Evolutionary conservation across 495 filamentous ascomycete species (phyloP), one percentile per base, ranked within the genome.

Genomic region (Penicillium odoratum): DNA sequence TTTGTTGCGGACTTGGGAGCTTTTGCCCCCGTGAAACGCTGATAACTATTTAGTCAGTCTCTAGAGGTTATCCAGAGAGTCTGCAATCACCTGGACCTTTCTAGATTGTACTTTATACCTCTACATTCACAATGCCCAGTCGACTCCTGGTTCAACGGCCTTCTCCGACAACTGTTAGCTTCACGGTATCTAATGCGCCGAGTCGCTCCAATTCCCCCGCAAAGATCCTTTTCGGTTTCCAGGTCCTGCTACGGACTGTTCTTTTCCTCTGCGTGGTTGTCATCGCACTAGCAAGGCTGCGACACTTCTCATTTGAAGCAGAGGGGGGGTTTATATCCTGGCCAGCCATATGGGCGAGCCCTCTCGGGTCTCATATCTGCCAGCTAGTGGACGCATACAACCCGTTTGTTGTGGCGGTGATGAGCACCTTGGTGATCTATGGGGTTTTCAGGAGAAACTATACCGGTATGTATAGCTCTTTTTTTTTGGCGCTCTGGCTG

Each of bases 111-210:
- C 29, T 15, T 7, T 54, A 18, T 4, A 48, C 42, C 6, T 38
- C 44, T 18, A 44, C 34, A 6, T 61, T 58, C 52, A 60, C 54
- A 51, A 77, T 78, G 69, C 79, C 74, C 28, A 71, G 74, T 33
- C 81, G 72, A 56, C 86, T 95, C 42, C 82, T 78, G 57, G 82
- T 83, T 51, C 83, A 84, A 64, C 87, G 87, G 49, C 90, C 91
- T 47, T 93, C 91, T 36, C 88, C 91, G 42, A 92, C 91, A 25
- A 93, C 91, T n/a, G 84, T 85, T 61, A 88, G 89, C 64, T 95
- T 90, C 78, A 91, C 88, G 48, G 88, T 94, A 49, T 92, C 91
- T 56, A 93, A 90, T 64, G 81, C 81, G 55, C 81, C 79, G 9
- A 65, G 78, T 11, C 83, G 77, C 25, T 73, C 71, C 1, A 88